A percentile compares a stretch with the other conserved stretches of the same genome.
Conservation (phyloP, 1,139 yeast genomes). For the Pichia sp. region DNA sequence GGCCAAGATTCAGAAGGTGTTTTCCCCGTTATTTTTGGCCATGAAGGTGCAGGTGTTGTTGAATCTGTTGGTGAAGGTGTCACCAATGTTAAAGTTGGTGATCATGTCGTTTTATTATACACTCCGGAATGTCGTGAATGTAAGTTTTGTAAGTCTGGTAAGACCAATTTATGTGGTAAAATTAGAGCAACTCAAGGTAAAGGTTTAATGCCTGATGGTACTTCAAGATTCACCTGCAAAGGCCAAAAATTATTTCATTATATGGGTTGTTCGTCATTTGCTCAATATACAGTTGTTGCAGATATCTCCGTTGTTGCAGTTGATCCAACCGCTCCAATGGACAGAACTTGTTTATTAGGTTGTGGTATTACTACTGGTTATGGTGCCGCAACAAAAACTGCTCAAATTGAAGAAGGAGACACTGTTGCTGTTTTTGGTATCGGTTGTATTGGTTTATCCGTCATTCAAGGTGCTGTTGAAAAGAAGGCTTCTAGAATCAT, state of each 20-base stretch:
- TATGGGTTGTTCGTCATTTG: constrained; percentile 96
- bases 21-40: constrained; percentile 88
- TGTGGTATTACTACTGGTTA: constrained; percentile 98
- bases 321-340: constrained; percentile 74
- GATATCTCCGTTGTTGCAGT: constrained; percentile 97
- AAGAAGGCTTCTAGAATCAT: constrained; percentile 79
- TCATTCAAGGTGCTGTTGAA: constrained; percentile 85
- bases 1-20: constrained; percentile 97
- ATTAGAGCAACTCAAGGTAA: constrained; percentile 89
- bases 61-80: constrained; percentile 93
- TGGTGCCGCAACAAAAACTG: constrained; percentile 95
- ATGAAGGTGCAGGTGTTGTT: constrained; percentile 95
- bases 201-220: constrained; percentile 95
- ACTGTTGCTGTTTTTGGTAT: constrained; percentile 96
- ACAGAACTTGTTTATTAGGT: constrained; percentile 86
- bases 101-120: constrained; percentile 84
- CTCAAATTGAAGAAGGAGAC: constrained; percentile 86
- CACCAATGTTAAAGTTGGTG: constrained; percentile 79
- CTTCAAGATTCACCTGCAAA: constrained; percentile 75
- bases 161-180: constrained; percentile 89
- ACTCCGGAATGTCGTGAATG: constrained; percentile 96
- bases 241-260: constrained; percentile 83
- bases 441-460: constrained; percentile 94
- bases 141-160: constrained; percentile 90
- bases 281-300: constrained; percentile 95